These are phyloP conservation scores for Batkoa obscura DNA, from an alignment of 371 early-diverging fungal species.

Conservation along the genomic window DNA sequence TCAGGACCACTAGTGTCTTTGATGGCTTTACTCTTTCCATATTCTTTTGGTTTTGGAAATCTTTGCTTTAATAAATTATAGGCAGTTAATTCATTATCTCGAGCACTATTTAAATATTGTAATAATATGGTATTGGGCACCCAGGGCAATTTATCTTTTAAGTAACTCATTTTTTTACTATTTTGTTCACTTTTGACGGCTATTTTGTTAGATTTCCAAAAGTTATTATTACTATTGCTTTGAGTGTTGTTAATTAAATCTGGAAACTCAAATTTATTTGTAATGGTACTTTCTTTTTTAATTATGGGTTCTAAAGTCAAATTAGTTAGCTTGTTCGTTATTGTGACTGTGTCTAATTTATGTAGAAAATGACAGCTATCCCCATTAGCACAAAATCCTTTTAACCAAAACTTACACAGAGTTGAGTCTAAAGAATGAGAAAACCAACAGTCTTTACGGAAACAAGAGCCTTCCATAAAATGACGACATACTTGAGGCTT, in stretches of 20 bases:
- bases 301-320: not conserved
- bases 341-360: no score
- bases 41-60: constrained; percentile 1
- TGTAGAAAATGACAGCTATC: constrained; percentile 5
- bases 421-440: constrained; percentile 1
- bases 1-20: not conserved
- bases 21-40: not conserved
- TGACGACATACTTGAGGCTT: constrained; percentile 8
- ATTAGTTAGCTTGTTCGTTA: not conserved
- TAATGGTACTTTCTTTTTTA: not conserved
- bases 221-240: not conserved
- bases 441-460: constrained; percentile 8
- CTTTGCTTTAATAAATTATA: not conserved
- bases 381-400: constrained; percentile 3
- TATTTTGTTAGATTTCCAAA: not conserved
- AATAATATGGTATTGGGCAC: not conserved
- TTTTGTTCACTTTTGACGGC: not conserved
- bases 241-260: not conserved
- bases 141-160: constrained; percentile 6
- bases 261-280: not conserved
- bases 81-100: not conserved
- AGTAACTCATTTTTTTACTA: no score
- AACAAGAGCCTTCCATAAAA: constrained; percentile 5
- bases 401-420: constrained; percentile 6
- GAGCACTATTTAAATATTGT: not conserved